Percentiles rank a stretch among this genome's conserved stretches.
phyloP scores from a whole-genome alignment of 2,329 filamentous ascomycete species.

The Helminthosporium solani region DNA sequence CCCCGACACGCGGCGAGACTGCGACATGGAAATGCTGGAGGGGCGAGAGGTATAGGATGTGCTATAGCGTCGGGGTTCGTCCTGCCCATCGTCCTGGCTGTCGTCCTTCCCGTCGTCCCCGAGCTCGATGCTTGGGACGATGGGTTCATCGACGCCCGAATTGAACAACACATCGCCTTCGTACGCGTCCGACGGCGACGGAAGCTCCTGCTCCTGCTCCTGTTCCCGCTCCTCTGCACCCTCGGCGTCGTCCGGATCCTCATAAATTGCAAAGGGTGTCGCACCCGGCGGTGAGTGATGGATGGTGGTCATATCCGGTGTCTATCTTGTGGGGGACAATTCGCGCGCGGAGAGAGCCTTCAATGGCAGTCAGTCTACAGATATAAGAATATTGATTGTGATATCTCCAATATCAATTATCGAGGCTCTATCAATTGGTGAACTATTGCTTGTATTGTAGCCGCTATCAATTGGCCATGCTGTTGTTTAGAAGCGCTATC shows the following conservation, averaged over 20 bases:
- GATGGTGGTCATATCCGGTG: constrained; percentile 32
- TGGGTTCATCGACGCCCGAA: constrained; percentile 32
- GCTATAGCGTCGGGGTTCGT: constrained; percentile 31
- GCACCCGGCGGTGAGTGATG: constrained; percentile 33
- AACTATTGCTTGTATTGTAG: not conserved
- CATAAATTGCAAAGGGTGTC: constrained; percentile 37
- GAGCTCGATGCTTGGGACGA: constrained; percentile 34
- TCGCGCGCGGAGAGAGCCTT: no score
- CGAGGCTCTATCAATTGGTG: no score
- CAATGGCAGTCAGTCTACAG: no score
- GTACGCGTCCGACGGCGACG: constrained; percentile 33
- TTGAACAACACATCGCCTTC: constrained; percentile 37
- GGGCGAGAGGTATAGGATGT: constrained; percentile 36
- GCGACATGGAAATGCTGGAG: constrained; percentile 5
- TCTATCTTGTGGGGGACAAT: constrained; percentile 11
- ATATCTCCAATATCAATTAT: no score
- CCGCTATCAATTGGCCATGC: no score
- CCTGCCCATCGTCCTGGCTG: constrained; percentile 9
- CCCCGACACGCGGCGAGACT: constrained; percentile 30
- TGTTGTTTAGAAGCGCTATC: not conserved
- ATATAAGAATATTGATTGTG: no score
- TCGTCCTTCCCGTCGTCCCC: no score
- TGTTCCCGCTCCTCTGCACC: no score
- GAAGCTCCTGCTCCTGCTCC: constrained; percentile 27
- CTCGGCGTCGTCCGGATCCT: constrained; percentile 38